Evolutionary conservation across 2,329 filamentous ascomycete genomes (phyloP), one percentile per base, ranked within the genome.

Genomic region (Mycosphaerelloides madeirae): DNA sequence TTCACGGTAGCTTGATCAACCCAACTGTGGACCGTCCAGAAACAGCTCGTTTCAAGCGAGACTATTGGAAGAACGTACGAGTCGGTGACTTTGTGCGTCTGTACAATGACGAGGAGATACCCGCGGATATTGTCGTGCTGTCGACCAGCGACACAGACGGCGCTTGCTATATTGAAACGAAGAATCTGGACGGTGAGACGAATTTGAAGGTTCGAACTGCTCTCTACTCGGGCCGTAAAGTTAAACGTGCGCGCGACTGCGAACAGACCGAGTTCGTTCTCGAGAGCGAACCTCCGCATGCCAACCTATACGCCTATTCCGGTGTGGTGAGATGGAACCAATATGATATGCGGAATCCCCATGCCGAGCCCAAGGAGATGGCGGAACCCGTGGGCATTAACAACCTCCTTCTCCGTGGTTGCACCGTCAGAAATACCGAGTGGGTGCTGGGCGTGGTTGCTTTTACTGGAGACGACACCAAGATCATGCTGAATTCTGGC

Each of bases 401-500:
- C 74, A 98, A 98, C 62, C 68, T 97, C 52, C 78, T 98, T 22
- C 80, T 98, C 34, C 85, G 93, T 73, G 93, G 93, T 43, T 95
- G 89, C 69, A 94, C 89, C 57, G 70, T 98, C 38, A 82, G 90
- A 54, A 98, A 97, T 65, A 98, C 93, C 0, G 90, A 97, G 62
- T 98, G 93, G 93, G 78, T 89, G 42, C 77, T 98, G 5, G 93
- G 90, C 41, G 79, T 98, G 3, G 91, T 97, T 38, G 75, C 95
- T 14, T 98, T 95, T 68, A 97, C 93, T 12, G 93, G 93, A 28
- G 83, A 90, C 61, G 91, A 98, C 65, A 95, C 91, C 28, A 98
- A 97, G 71, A 97, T 96, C 65, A 98, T 98, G 93, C 85, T 96
- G 72, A 98, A 98, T 64, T 87, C 93, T 20, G 93, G 93, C 48